Evolutionary conservation across 768 basidiomycete species (phyloP).

Genomic region (Serendipita indica): DNA sequence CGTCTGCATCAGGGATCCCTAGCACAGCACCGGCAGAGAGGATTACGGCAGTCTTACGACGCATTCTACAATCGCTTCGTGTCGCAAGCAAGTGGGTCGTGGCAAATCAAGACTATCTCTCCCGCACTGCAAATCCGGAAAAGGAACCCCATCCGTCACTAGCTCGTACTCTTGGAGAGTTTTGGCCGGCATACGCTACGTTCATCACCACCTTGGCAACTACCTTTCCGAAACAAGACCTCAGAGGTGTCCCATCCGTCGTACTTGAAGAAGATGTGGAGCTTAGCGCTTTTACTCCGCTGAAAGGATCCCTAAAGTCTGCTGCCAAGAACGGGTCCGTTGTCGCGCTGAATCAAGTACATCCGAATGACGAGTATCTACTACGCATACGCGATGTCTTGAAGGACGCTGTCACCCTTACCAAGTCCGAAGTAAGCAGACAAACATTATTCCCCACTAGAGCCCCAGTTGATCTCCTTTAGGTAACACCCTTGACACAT

Average conservation of each 20-base stretch:
- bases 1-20: conserved; percentile 14
- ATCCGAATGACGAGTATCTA: conserved; percentile 91
- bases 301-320: conserved; percentile 41
- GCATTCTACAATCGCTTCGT: conserved; percentile 74
- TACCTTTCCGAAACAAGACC: conserved; percentile 49
- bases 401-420: conserved; percentile 48
- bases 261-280: conserved; percentile 80
- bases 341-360: conserved; percentile 25
- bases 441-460: neutral
- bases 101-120: conserved; percentile 32
- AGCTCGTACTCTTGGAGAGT: conserved; percentile 30
- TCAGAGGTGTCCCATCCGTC: conserved; percentile 38
- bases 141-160: conserved; percentile 24
- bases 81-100: conserved; percentile 82
- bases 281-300: conserved; percentile 72
- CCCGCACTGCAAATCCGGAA: conserved; percentile 21
- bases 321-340: conserved; percentile 18
- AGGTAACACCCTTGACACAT: conserved; percentile 19
- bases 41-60: conserved; percentile 74
- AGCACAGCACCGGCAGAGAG: conserved; percentile 51
- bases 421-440: conserved; percentile 39
- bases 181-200: conserved; percentile 59
- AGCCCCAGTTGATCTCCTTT: neutral
- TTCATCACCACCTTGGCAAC: conserved; percentile 47
- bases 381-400: conserved; percentile 85